These are phyloP conservation scores for Chaetothyriales sp. DNA, from an alignment of 2,329 filamentous ascomycete species.

Conservation along the genomic window DNA sequence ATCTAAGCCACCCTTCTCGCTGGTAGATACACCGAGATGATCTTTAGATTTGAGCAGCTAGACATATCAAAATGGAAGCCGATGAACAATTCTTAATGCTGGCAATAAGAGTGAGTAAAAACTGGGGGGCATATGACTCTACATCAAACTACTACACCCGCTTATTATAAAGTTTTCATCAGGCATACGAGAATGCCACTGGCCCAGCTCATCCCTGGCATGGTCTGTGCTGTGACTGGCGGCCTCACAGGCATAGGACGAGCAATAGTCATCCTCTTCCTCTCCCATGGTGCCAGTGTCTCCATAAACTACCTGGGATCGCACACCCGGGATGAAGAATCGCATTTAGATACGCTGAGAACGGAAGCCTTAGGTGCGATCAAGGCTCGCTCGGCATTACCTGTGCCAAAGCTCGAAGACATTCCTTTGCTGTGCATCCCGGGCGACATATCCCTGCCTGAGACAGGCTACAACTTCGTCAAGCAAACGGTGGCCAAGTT, in stretches of 20 bases:
- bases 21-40: too few species aligned
- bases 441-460: slow-evolving; percentile 64
- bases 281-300: slow-evolving; percentile 22
- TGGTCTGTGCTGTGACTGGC: slow-evolving; percentile 75
- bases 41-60: too few species aligned
- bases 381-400: slow-evolving; percentile 3
- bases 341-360: slow-evolving; percentile 12
- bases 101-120: too few species aligned
- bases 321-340: slow-evolving; percentile 18
- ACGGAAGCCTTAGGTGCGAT: slow-evolving; percentile 19
- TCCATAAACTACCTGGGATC: slow-evolving; percentile 21
- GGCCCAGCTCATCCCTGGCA: slow-evolving; percentile 33
- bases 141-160: neutral
- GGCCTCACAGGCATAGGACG: slow-evolving; percentile 76
- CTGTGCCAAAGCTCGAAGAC: slow-evolving; percentile 3
- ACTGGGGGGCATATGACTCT: too few species aligned
- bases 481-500: slow-evolving; percentile 26
- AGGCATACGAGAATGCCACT: slow-evolving; percentile 8
- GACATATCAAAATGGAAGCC: too few species aligned
- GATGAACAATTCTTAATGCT: too few species aligned
- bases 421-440: slow-evolving; percentile 44
- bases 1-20: too few species aligned
- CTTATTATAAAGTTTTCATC: neutral
- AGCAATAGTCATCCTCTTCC: slow-evolving; percentile 67
- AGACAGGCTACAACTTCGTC: slow-evolving; percentile 58